These are phyloP conservation scores for Fistulina hepatica DNA, from an alignment of 1,284 basidiomycete genomes.

Conservation along the genomic window DNA sequence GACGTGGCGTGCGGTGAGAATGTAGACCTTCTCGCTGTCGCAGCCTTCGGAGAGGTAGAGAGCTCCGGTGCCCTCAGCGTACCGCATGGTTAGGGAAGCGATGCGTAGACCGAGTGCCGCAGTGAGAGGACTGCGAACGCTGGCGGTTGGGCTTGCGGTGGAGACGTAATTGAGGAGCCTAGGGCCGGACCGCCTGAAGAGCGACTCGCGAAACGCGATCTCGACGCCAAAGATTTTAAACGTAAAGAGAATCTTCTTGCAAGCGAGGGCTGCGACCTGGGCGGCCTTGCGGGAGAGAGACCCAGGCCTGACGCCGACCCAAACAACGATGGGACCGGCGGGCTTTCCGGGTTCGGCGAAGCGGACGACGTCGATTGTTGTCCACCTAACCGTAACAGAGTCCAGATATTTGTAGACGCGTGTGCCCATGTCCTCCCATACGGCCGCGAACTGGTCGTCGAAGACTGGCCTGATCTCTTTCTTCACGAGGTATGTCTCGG, in stretches of 20 bases:
- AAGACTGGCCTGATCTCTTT: conserved; percentile 19
- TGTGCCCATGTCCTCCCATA: conserved; percentile 18
- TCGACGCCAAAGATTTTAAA: background rate
- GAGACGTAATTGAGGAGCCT: conserved; percentile 17
- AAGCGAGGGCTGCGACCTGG: conserved; percentile 10
- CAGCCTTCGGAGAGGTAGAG: conserved; percentile 22
- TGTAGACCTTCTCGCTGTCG: conserved; percentile 14
- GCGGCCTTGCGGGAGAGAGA: conserved; percentile 17
- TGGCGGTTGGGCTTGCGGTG: conserved; percentile 15
- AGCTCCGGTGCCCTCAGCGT: conserved; percentile 23
- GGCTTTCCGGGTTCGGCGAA: conserved; percentile 15
- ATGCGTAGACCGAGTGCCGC: conserved; percentile 25
- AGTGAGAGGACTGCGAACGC: conserved; percentile 23
- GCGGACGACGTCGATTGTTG: conserved; percentile 20
- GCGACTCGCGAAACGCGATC: too few species aligned
- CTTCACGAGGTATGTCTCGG: conserved; percentile 14
- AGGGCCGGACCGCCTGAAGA: too few species aligned
- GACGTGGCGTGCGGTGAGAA: background rate
- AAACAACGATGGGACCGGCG: conserved; percentile 13
- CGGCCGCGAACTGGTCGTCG: conserved; percentile 14
- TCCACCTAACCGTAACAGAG: conserved; percentile 16
- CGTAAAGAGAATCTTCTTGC: conserved; percentile 1
- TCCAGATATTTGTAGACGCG: conserved; percentile 14
- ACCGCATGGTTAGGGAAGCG: conserved; percentile 15
- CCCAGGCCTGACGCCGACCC: conserved; percentile 21